phyloP scores from a whole-genome alignment of 2,329 filamentous ascomycete species.

The Alternaria novae-zelandiae region DNA sequence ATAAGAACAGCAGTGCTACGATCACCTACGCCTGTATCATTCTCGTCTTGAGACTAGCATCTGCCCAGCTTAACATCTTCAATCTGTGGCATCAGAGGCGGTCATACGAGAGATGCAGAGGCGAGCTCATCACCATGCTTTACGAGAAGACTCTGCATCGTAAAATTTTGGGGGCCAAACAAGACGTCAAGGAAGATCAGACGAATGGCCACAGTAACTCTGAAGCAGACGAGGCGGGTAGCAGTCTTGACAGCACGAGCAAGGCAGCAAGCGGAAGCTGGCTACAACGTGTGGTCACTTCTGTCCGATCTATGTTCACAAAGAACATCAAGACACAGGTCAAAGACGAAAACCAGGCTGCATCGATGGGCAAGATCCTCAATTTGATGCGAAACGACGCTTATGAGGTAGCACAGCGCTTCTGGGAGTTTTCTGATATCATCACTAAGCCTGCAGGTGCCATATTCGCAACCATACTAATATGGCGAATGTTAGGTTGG shows the following conservation, averaged over 20 bases:
- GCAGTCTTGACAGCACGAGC: constrained; percentile 8
- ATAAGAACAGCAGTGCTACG: constrained; percentile 60
- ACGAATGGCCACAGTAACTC: constrained; percentile 24
- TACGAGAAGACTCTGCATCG: constrained; percentile 77
- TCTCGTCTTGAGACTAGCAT: constrained; percentile 65
- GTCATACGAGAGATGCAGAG: constrained; percentile 81
- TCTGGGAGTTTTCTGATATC: constrained; percentile 85
- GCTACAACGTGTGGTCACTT: constrained; percentile 12
- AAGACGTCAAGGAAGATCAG: constrained; percentile 37
- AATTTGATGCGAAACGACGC: constrained; percentile 85
- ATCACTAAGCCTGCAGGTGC: constrained; percentile 78
- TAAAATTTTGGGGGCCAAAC: constrained; percentile 57
- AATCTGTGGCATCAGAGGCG: constrained; percentile 83
- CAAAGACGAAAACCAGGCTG: constrained; percentile 59
- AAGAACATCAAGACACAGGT: constrained; percentile 33
- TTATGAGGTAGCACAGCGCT: constrained; percentile 80
- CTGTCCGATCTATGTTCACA: constrained; percentile 22
- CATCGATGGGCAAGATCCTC: constrained; percentile 88
- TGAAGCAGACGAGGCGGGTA: constrained; percentile 15
- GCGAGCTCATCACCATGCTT: constrained; percentile 85
- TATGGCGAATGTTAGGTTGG: constrained; percentile 81
- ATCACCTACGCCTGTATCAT: constrained; percentile 70
- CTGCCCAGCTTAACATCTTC: constrained; percentile 71
- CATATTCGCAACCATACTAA: constrained; percentile 73
- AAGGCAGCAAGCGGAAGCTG: constrained; percentile 2